Percentiles rank a stretch among this genome's conserved stretches.
phyloP scores from a whole-genome alignment of 805 yeast species.

The Maudiozyma pseudohumilis region DNA sequence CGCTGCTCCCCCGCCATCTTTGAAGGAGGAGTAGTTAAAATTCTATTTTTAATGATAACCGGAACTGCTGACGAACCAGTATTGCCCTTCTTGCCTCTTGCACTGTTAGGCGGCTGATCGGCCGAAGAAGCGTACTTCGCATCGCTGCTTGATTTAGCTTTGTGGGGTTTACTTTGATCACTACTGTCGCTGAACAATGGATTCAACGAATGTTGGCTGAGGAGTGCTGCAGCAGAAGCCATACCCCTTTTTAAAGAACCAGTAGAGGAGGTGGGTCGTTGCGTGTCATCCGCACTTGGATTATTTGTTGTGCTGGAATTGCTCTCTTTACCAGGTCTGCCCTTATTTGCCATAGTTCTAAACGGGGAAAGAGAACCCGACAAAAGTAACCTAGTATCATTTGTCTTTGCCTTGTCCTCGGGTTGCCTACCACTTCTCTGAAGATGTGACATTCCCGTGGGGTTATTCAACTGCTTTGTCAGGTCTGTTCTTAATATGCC shows the following conservation, averaged over 20 bases:
- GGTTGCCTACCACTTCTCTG: background rate
- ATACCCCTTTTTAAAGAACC: too few species aligned
- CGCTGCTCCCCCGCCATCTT: slow-evolving; percentile 13
- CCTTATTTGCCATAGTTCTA: background rate
- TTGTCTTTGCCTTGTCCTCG: background rate
- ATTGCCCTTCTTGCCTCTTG: slow-evolving; percentile 6
- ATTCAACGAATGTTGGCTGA: background rate
- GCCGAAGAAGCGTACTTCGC: slow-evolving; percentile 4
- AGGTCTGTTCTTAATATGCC: background rate
- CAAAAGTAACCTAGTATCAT: background rate
- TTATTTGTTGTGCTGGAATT: too few species aligned
- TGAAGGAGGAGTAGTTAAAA: slow-evolving; percentile 24
- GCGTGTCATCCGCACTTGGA: too few species aligned
- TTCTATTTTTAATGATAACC: slow-evolving; percentile 6
- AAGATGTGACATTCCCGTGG: background rate
- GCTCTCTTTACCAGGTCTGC: background rate
- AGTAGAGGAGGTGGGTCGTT: too few species aligned
- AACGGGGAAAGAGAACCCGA: background rate
- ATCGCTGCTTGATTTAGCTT: background rate
- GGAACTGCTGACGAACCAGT: background rate
- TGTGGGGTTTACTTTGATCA: too few species aligned
- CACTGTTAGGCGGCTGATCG: slow-evolving; percentile 12
- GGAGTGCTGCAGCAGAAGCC: too few species aligned
- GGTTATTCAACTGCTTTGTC: background rate
- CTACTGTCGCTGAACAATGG: background rate